A percentile compares a stretch with the other conserved stretches of the same genome.
Evolutionary conservation across 768 basidiomycete species (phyloP).

Genomic region (Russula vinacea): DNA sequence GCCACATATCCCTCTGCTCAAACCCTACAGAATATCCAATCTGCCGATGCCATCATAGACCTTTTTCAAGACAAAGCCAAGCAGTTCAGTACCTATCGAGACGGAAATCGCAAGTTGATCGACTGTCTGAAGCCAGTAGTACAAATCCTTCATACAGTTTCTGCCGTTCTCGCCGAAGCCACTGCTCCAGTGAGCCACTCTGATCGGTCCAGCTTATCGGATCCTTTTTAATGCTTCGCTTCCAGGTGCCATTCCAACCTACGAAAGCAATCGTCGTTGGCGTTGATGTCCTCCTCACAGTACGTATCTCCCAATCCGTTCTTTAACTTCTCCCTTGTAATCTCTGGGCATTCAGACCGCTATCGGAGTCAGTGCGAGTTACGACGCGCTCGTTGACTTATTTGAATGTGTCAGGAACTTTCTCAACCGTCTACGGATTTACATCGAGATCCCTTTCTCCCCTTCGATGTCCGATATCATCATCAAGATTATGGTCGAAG

Average conservation of each 20-base stretch:
- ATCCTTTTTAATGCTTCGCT: not conserved
- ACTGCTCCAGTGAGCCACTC: not conserved
- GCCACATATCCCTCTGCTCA: not conserved
- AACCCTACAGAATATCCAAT: not conserved
- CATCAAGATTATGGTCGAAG: constrained; percentile 3
- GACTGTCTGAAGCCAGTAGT: not conserved
- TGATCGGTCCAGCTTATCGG: not conserved
- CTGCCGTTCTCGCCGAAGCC: not conserved
- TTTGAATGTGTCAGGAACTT: constrained; percentile 7
- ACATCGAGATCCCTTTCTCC: not conserved
- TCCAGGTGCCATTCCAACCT: not conserved
- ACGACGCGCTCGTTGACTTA: not conserved
- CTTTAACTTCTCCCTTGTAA: not conserved
- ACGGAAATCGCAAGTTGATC: not conserved
- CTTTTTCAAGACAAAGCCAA: not conserved
- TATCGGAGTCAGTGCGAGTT: not conserved
- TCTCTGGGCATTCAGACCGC: not conserved
- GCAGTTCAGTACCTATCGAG: constrained; percentile 1
- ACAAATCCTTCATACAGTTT: not conserved
- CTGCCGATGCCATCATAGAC: not conserved
- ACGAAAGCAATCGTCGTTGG: not conserved
- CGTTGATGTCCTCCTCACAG: not conserved
- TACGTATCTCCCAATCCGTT: not conserved
- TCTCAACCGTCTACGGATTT: not conserved
- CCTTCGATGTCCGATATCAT: not conserved